These are phyloP conservation scores for Nakazawaea ernobii DNA, from an alignment of 805 yeast species.

Conservation along the genomic window DNA sequence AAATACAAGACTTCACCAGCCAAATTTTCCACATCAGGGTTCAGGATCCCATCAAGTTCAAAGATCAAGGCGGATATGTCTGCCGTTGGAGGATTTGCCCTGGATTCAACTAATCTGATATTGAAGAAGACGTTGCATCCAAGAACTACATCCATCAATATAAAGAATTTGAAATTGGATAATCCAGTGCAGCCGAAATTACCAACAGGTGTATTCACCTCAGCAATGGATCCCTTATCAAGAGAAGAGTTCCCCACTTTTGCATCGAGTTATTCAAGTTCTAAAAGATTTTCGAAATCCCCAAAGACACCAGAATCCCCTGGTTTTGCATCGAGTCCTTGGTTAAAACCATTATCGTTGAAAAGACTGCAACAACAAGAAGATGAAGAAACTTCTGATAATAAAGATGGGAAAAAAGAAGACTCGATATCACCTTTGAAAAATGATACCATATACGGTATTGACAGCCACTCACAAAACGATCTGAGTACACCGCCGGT, in stretches of 20 bases:
- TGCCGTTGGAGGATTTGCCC: constrained; percentile 22
- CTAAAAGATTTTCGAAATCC: background rate
- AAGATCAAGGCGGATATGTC: constrained; percentile 10
- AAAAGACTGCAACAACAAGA: constrained; percentile 4
- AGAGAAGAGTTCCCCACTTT: background rate
- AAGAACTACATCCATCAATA: constrained; percentile 19
- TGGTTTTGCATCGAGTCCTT: constrained; percentile 5
- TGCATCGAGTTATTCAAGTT: background rate
- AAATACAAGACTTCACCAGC: constrained; percentile 22
- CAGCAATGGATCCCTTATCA: constrained; percentile 14
- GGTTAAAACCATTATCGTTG: constrained; percentile 14
- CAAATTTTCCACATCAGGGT: constrained; percentile 20
- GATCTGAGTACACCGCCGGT: background rate
- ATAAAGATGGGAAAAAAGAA: background rate
- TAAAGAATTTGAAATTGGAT: constrained; percentile 22
- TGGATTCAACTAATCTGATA: constrained; percentile 23
- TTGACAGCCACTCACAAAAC: too few species aligned
- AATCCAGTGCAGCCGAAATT: constrained; percentile 29
- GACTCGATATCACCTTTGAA: background rate
- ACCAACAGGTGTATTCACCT: constrained; percentile 25
- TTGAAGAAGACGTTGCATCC: constrained; percentile 27
- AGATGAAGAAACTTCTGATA: background rate
- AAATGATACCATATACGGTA: background rate
- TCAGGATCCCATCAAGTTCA: constrained; percentile 15
- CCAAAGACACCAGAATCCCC: constrained; percentile 2